Evolutionary conservation across 129 eudicot species (phyloP), one percentile per base, ranked within the genome.

Genomic region (Apium graveolens): DNA sequence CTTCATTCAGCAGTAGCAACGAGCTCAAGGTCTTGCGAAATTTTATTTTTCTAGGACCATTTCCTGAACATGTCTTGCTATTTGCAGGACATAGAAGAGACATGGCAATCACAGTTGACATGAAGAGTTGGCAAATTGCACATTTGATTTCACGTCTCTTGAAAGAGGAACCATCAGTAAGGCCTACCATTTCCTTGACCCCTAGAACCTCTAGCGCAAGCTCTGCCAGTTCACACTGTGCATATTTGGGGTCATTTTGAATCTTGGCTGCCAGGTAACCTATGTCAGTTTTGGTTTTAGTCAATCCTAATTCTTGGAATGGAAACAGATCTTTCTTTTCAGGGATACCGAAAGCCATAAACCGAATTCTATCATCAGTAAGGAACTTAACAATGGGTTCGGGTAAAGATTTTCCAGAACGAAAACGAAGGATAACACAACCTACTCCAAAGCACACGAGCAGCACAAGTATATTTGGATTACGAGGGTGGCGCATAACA

Each of bases 401-500:
- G 42, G 91, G 81, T 37, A 87, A 31, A 16, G 79, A 38, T 42
- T 83, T 82, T 21, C 91, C 91, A 10, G 81, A 51, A 18, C 39
- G 73, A 24, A 87, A 78, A 24, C 79, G 77, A 53, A 87, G 85
- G 68, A 85, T 75, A 51, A 87, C 81, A 57, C 91, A 87, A n/a
- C 91, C 91, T 18, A 80, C 78, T 3, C 91, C 91, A 70, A 87
- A 80, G 53, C 88, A 87, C 41, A 87, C 45, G 29, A 87, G 80
- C 70, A 87, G 4, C 46, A 87, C n/a, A 1, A 82, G 24, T 11
- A 80, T 63, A 7, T 78, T 70, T 16, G 83, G 88, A 31, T 87
- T 81, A 37, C 91, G 88, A 27, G 91, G 91, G 66, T 87, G 91
- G 71, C 78, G 85, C 85, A 87, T 82, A 17, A 87, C 85, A 51